A percentile compares a stretch with the other conserved stretches of the same genome.
Evolutionary conservation across 371 early-diverging fungal species (phyloP).

Genomic region (Mucor sp.): DNA sequence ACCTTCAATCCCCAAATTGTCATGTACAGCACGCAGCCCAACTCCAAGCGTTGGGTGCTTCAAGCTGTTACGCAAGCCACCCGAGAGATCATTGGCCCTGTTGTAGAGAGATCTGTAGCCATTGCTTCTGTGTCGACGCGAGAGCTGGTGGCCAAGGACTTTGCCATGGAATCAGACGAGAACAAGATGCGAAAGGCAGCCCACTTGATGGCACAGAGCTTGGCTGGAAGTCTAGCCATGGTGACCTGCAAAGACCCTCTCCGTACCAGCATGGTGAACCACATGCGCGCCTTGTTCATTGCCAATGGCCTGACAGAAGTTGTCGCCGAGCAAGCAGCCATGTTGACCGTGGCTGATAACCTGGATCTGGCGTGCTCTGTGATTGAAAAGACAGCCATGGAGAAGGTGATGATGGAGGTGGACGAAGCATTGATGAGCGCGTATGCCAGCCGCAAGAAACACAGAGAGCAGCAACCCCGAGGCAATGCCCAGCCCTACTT

Average conservation of each 20-base stretch:
- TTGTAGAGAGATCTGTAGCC: slow-evolving; percentile 89
- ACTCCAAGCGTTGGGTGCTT: slow-evolving; percentile 79
- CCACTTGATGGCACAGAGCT: slow-evolving; percentile 88
- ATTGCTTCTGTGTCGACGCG: slow-evolving; percentile 91
- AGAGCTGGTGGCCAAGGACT: slow-evolving; percentile 92
- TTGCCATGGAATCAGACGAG: slow-evolving; percentile 92
- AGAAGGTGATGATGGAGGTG: slow-evolving; percentile 87
- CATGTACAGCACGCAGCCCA: slow-evolving; percentile 79
- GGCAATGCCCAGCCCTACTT: slow-evolving; percentile 83
- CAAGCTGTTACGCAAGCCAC: slow-evolving; percentile 90
- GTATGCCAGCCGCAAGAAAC: slow-evolving; percentile 76
- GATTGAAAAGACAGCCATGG: slow-evolving; percentile 92
- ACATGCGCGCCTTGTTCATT: slow-evolving; percentile 75
- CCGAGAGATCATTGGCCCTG: slow-evolving; percentile 83
- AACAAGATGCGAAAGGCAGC: slow-evolving; percentile 91
- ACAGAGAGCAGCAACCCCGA: slow-evolving; percentile 73
- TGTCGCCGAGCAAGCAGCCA: slow-evolving; percentile 80
- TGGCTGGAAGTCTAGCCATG: slow-evolving; percentile 80
- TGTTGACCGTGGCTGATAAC: slow-evolving; percentile 85
- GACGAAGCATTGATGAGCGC: slow-evolving; percentile 76
- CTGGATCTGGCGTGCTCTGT: slow-evolving; percentile 89
- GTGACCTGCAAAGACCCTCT: slow-evolving; percentile 94
- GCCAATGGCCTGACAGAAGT: slow-evolving; percentile 66
- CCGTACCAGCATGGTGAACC: slow-evolving; percentile 81
- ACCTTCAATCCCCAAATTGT: slow-evolving; percentile 72